Base-by-base conservation (phyloP, 164 flowering plant genomes). In the Annona cherimola region DNA sequence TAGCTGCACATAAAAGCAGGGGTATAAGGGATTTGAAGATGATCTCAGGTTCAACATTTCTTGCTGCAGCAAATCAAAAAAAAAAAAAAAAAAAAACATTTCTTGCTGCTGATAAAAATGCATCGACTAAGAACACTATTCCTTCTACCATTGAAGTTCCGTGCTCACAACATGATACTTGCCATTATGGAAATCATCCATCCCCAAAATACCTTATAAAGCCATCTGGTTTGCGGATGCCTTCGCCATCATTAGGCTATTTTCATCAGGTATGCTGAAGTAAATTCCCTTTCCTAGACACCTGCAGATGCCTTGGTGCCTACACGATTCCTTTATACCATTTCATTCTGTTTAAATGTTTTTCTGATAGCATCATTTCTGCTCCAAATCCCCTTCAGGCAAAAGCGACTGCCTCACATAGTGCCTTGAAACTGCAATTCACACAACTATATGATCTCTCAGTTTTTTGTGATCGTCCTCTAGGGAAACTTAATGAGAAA, bases 191-290 rank as follows among this genome's bases (percentile, higher is more conserved):
- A 40, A 78, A 71, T 69, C 71, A 55, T 75, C 83, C 76, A 64
- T 26, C 71, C 69, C 55, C 71, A 19, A 80, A 71, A 59, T 54
- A 40, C 8, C 90, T 80, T 70, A 63, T 68, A 69, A 90, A 88
- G 79, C 94, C 96, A 76, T 86, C 98, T 68, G 93, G 93, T 60
- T 79, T 95, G 76, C 84, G 97, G 73, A 84, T 86, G 98, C 99
- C 99, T 50, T 87, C 97, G 14, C 99, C 99, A 16, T 90, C 99
- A 18, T 71, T 95, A 43, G 82, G 90, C 63, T 91, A 81, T 72
- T 95, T 95, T 80, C 75, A 74, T 75, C 90, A 84, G 96, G 99
- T 92, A 86, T 62, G 55, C 14, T 57, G 7, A 42, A 39, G 12
- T 4, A 45, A 39, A 62, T 72, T 16, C 16, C 57, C 26, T 64